Evolutionary conservation across 1,139 yeast species (phyloP).

Genomic region (Blastobotrys aristatus): DNA sequence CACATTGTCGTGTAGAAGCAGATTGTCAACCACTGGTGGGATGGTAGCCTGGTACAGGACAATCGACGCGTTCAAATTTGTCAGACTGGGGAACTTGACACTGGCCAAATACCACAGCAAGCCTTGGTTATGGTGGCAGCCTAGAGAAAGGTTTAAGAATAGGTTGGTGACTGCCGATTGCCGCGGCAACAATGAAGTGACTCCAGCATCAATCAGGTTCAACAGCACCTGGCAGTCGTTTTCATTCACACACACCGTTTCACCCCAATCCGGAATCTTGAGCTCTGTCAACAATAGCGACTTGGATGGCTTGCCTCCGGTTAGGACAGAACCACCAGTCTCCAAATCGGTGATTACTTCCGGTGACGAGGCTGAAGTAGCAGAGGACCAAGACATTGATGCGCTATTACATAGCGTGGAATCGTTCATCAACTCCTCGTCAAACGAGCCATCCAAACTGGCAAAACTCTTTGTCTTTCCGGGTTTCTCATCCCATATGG

Average conservation of each 20-base stretch:
- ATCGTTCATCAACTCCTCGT: background rate
- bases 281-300: background rate
- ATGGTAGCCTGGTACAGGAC: background rate
- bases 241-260: background rate
- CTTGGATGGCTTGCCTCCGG: background rate
- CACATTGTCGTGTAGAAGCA: background rate
- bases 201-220: background rate
- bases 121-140: background rate
- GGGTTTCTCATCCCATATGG: background rate
- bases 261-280: background rate
- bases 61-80: background rate
- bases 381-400: background rate
- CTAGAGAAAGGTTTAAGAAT: background rate
- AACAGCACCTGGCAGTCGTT: background rate
- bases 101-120: background rate
- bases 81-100: background rate
- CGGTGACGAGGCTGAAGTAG: background rate
- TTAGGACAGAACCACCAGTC: too few relatives aligned
- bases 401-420: background rate
- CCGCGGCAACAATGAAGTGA: background rate
- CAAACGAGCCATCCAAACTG: background rate
- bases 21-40: background rate
- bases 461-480: background rate
- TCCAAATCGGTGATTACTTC: too few relatives aligned
- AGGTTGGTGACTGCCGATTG: background rate